A percentile compares a stretch with the other conserved stretches of the same genome.
These are phyloP conservation scores for Cerrena zonata DNA, from an alignment of 1,284 basidiomycete genomes.

Conservation along the genomic window DNA sequence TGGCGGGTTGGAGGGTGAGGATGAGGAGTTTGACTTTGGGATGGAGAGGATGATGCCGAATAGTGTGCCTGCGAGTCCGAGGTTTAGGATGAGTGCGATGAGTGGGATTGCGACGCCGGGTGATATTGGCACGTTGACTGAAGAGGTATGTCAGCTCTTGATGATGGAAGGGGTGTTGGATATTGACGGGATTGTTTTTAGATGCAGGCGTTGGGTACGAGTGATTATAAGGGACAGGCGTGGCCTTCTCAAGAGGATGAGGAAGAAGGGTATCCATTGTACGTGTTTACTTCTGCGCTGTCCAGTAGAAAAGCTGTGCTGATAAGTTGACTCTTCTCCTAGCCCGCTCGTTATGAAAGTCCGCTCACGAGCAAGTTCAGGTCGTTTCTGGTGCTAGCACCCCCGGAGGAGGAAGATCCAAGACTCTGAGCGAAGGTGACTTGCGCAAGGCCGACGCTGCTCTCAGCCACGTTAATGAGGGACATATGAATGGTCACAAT, in stretches of 20 bases:
- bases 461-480: slow-evolving; percentile 54
- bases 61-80: slow-evolving; percentile 83
- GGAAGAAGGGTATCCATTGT: slow-evolving; percentile 90
- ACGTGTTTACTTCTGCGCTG: slow-evolving; percentile 24
- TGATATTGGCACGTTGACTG: slow-evolving; percentile 89
- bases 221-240: slow-evolving; percentile 80
- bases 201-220: slow-evolving; percentile 84
- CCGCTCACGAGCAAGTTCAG: slow-evolving; percentile 78
- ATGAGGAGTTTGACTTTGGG: slow-evolving; percentile 55
- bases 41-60: slow-evolving; percentile 66
- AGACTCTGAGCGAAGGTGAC: slow-evolving; percentile 79
- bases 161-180: no score
- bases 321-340: background rate
- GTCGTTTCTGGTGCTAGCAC: slow-evolving; percentile 85
- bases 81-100: slow-evolving; percentile 58
- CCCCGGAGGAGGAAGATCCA: slow-evolving; percentile 73
- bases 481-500: slow-evolving; percentile 26
- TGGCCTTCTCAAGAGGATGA: slow-evolving; percentile 67
- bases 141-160: slow-evolving; percentile 59
- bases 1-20: slow-evolving; percentile 39
- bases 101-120: slow-evolving; percentile 80
- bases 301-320: background rate
- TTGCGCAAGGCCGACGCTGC: slow-evolving; percentile 79
- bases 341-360: slow-evolving; percentile 90
- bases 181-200: no score